Base-by-base conservation (phyloP, 306 rosid species). In the Canavalia gladiata region DNA sequence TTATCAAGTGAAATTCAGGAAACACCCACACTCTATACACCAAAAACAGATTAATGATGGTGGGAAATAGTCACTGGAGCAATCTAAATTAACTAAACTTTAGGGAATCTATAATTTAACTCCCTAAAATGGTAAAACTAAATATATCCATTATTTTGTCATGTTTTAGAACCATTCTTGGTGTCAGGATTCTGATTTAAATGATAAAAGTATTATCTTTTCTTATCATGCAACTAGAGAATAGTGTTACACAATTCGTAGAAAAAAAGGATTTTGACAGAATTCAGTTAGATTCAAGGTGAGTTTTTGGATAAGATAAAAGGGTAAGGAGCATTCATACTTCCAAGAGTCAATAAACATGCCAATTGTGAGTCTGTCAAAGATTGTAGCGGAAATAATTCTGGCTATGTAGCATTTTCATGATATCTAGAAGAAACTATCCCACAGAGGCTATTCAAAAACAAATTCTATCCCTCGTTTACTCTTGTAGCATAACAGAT, bases 101-200 rank as follows among this genome's bases (percentile, higher is more conserved):
- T 9, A 68, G 39, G 82, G 50, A 75, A 41, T 63, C 74, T 47
- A 63, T 30, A 56, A 5, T 18, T 86, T 39, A 45, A 83, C 75
- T 39, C 4, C 33, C 33, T 58, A 52, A 68, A 65, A 64, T 81
- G 73, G 42, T 42, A 18, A 18, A 42, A 65, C 33, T 10, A 29
- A 42, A 18, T 50, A 70, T 52, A 33, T 8, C 29, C 52, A 69
- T 74, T 58, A 39, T 45, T 59, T 31, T 54, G 59, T n/a, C 75
- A 64, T 68, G 25, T 42, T 73, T 81, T 63, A 30, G 60, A 84
- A 74, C 54, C 55, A 80, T 51, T 77, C 13, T 37, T 75, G 28
- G 11, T 60, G 57, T 34, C 75, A 50, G 56, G 29, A 43, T 51
- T 77, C 55, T 46, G 39, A 82, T 68, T 46, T 39, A 52, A 68